phyloP scores from a whole-genome alignment of 176 grass and related monocot species.

The Carex cristatella region DNA sequence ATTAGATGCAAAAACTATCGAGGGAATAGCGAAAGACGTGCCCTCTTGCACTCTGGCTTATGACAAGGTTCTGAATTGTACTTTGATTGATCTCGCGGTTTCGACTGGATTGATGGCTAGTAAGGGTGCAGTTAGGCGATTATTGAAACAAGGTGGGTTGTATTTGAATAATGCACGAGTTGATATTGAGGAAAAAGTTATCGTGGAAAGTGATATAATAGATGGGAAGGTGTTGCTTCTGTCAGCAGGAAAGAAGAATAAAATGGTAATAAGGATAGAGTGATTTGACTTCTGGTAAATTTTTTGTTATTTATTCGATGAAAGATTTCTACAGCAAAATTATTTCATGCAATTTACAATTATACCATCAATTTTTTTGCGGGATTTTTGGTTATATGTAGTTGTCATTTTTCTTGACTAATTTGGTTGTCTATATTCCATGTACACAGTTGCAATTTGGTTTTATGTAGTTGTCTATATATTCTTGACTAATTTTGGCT shows the following conservation, averaged over 20 bases:
- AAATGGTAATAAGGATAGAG: slow-evolving; percentile 88
- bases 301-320: slow-evolving; percentile 20
- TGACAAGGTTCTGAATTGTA: slow-evolving; percentile 68
- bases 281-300: slow-evolving; percentile 36
- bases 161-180: slow-evolving; percentile 79
- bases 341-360: background rate
- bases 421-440: background rate
- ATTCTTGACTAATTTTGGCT: background rate
- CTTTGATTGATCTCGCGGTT: slow-evolving; percentile 80
- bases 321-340: background rate
- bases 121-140: slow-evolving; percentile 56
- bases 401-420: background rate
- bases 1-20: slow-evolving; percentile 64
- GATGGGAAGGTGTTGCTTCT: slow-evolving; percentile 75
- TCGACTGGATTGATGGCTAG: slow-evolving; percentile 68
- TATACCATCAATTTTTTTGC: background rate
- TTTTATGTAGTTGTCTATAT: background rate
- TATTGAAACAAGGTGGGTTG: slow-evolving; percentile 85
- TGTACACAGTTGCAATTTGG: background rate
- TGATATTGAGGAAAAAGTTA: slow-evolving; percentile 53
- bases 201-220: slow-evolving; percentile 67
- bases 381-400: background rate
- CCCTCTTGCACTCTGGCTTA: slow-evolving; percentile 66
- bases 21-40: slow-evolving; percentile 81
- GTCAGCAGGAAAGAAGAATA: slow-evolving; percentile 96